These are phyloP conservation scores for Rhizoclosmatium sp. DNA, from an alignment of 192 early-diverging fungal genomes.

Conservation along the genomic window DNA sequence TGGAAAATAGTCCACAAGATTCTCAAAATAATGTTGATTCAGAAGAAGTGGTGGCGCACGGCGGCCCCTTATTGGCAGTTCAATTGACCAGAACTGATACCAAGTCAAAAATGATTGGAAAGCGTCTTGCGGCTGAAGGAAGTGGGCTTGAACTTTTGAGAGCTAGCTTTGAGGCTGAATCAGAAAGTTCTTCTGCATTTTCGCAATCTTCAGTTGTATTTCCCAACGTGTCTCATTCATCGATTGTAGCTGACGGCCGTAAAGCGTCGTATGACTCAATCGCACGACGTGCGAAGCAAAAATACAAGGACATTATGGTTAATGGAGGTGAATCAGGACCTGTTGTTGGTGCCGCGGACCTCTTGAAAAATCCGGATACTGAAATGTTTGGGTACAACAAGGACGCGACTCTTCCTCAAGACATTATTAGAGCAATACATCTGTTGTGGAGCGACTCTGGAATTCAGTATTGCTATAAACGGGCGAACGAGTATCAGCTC, in stretches of 20 bases:
- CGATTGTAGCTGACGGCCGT: neutral
- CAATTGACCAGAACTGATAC: neutral
- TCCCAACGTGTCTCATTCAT: neutral
- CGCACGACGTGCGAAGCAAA: constrained; percentile 59
- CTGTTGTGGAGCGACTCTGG: constrained; percentile 50
- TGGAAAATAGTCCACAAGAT: neutral
- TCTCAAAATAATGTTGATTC: neutral
- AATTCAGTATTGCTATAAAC: constrained; percentile 41
- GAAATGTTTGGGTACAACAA: constrained; percentile 39
- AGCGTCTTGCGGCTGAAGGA: neutral
- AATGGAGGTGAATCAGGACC: neutral
- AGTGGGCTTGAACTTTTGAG: neutral
- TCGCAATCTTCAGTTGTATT: neutral
- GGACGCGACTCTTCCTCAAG: constrained; percentile 36
- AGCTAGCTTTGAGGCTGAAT: neutral
- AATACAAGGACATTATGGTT: constrained; percentile 80
- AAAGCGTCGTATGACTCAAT: neutral
- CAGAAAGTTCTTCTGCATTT: neutral
- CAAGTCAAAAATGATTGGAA: neutral
- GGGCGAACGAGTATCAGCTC: constrained; percentile 49
- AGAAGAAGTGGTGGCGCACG: neutral
- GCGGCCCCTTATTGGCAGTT: neutral
- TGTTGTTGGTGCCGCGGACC: neutral
- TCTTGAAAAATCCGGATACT: constrained; percentile 1
- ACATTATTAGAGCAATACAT: constrained; percentile 7